Conservation (phyloP, 2,329 filamentous ascomycete genomes). For the Ophiosphaerella herpotricha region DNA sequence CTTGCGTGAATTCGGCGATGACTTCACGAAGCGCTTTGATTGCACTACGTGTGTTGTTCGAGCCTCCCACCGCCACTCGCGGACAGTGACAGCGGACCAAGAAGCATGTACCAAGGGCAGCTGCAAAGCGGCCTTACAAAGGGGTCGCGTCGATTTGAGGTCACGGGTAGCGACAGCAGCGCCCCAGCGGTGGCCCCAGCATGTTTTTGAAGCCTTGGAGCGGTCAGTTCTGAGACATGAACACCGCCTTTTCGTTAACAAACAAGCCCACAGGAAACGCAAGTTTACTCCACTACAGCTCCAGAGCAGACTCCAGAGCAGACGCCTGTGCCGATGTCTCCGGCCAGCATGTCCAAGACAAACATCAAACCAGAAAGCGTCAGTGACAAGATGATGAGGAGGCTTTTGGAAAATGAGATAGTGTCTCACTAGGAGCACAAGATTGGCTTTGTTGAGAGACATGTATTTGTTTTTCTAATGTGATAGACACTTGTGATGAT, state of each 20-base stretch:
- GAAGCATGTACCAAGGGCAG: slow-evolving; percentile 11
- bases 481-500: no score
- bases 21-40: slow-evolving; percentile 16
- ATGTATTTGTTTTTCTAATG: neutral
- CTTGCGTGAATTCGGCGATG: slow-evolving; percentile 1
- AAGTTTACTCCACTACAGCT: slow-evolving; percentile 11
- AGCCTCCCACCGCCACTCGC: slow-evolving; percentile 35
- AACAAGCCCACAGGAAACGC: slow-evolving; percentile 9
- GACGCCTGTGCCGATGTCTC: slow-evolving; percentile 23
- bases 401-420: slow-evolving; percentile 17
- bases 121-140: slow-evolving; percentile 10
- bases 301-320: slow-evolving; percentile 14
- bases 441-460: neutral
- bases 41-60: slow-evolving; percentile 32
- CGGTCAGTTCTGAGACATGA: slow-evolving; percentile 38
- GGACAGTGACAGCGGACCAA: slow-evolving; percentile 23
- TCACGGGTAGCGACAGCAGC: slow-evolving; percentile 21
- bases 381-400: slow-evolving; percentile 10
- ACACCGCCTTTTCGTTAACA: slow-evolving; percentile 21
- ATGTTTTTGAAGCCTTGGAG: slow-evolving; percentile 20
- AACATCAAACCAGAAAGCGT: slow-evolving; percentile 10
- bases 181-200: slow-evolving; percentile 18
- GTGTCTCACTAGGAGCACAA: slow-evolving; percentile 8
- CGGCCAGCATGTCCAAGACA: slow-evolving; percentile 23
- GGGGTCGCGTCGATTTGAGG: slow-evolving; percentile 7